Base-by-base conservation (phyloP, 2,329 filamentous ascomycete genomes). In the Apiospora marii region DNA sequence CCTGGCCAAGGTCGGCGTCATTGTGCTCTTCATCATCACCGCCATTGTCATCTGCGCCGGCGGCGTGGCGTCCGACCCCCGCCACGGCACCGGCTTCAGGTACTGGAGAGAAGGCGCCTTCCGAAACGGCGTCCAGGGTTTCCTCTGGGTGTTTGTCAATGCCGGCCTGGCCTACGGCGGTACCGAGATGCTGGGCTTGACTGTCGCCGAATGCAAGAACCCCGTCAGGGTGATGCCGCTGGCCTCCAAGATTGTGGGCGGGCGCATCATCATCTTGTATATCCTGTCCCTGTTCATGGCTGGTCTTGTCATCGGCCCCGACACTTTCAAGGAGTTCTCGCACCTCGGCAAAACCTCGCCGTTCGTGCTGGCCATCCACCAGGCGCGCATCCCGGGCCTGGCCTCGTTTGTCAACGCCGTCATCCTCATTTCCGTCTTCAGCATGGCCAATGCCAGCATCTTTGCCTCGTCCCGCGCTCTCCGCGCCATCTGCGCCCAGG, bases 11-110 rank as follows among this genome's bases (percentile, higher is more conserved):
- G 82, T 89, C 72, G 73, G 83, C 43, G 87, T 88, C 44, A 83
- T 87, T 75, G 79, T 86, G 34, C 86, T 87, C 24, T 92, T 91
- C 80, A 88, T 91, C 74, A 81, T 91, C 71, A 81, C 89, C 5
- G 87, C 86, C 22, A 85, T 90, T 69, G 82, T 89, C 70, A 84
- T 90, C 74, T 84, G 87, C 72, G 81, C 80, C 46, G 86, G 87
- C 6, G 86, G 85, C 48, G 86, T 87, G 43, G 83, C 86, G 68
- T 80, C 83, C 48, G 82, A 87, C 68, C 68, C 74, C 13, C 75
- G 79, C 53, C 85, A 84, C 22, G 87, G 87, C 75, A 87, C 88
- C 72, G 86, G 88, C 13, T 85, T 83, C 16, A 81, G 82, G 46
- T 87, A 87, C 78, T 90, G 88, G 87, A 82, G 84, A 69, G 78